Base-by-base conservation (phyloP, 1,284 basidiomycete genomes). In the Papiliotrema terrestris region DNA sequence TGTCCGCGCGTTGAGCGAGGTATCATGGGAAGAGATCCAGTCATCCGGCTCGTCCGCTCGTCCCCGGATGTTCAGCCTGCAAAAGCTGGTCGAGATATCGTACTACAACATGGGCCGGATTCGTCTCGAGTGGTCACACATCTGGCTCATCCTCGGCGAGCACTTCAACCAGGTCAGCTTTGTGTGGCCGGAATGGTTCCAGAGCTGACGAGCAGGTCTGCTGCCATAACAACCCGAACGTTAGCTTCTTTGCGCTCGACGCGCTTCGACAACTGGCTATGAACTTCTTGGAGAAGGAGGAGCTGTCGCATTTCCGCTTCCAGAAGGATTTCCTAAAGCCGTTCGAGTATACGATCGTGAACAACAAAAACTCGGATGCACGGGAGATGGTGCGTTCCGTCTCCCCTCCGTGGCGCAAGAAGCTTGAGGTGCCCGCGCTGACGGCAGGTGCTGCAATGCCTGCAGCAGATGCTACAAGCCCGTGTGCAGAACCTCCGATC, bases 31-130 rank as follows among this genome's bases (percentile, higher is more conserved):
- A 72, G 96, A 99, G 78, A 99, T 99, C 51, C 93, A 97, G 74
- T 94, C 92, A 1, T 97, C 94, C 0, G 93, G 94, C 22, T 78
- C 93, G 41, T 94, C 92, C 8, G 87, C 92, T 62, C 88, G 91
- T 68, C 96, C 96, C 2, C 85, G 96, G 45, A 81, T 98, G 56
- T 99, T 99, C 81, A 97, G 94, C 75, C 79, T 99, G 60, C 96
- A 98, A 75, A 99, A 98, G 79, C 81, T 99, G 45, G 96, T 99
- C 46, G 96, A 99, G 74, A 99, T 99, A 62, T 96, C 93, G 22
- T 99, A 99, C 78, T 99, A 99, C 80, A 99, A 99, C 78, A 99
- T 99, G 96, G 87, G 83, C 58, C 88, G 96, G 56, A 99, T 99
- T 72, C 90, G 96, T 75, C 80, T 99, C 56, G 96, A 99, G 74